phyloP scores from a whole-genome alignment of 352 stramenopile species.

The Sclerospora graminicola region DNA sequence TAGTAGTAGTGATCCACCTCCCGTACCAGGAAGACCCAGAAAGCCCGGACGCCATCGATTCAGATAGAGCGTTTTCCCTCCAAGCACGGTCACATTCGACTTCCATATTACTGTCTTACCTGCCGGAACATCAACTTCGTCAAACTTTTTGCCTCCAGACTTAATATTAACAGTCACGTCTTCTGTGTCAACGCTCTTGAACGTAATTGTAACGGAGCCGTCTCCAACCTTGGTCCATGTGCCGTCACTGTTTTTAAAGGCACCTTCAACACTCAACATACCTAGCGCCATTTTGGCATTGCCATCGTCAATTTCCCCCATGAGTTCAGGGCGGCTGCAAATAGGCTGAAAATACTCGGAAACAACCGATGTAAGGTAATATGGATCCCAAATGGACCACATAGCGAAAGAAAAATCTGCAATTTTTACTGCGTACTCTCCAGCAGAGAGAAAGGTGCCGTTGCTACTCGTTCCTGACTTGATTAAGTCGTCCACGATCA shows the following conservation, averaged over 20 bases:
- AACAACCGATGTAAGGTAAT: conserved; percentile 30
- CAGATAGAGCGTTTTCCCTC: conserved; percentile 30
- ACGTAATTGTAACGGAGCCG: conserved; percentile 23
- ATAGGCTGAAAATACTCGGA: conserved; percentile 38
- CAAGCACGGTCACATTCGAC: conserved; percentile 13
- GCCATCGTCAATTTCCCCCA: conserved; percentile 37
- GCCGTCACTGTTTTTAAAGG: conserved; percentile 29
- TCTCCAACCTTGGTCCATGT: conserved; percentile 23
- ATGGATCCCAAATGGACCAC: conserved; percentile 33
- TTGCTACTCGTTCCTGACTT: conserved; percentile 23
- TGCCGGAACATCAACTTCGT: conserved; percentile 18
- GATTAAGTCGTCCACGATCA: conserved; percentile 36
- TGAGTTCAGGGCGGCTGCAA: conserved; percentile 28
- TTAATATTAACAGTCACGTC: conserved; percentile 31
- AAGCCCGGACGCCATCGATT: conserved; percentile 30
- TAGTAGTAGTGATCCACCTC: conserved; percentile 23
- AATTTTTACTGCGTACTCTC: conserved; percentile 30
- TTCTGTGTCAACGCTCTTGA: conserved; percentile 24
- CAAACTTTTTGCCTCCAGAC: conserved; percentile 22
- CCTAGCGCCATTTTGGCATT: conserved; percentile 28
- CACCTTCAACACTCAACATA: conserved; percentile 23
- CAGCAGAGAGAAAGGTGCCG: conserved; percentile 17
- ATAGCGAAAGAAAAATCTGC: conserved; percentile 29
- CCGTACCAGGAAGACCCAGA: conserved; percentile 17
- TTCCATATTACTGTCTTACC: conserved; percentile 17